Conservation (phyloP, 345 rosid genomes). For the Brassica rapa region DNA sequence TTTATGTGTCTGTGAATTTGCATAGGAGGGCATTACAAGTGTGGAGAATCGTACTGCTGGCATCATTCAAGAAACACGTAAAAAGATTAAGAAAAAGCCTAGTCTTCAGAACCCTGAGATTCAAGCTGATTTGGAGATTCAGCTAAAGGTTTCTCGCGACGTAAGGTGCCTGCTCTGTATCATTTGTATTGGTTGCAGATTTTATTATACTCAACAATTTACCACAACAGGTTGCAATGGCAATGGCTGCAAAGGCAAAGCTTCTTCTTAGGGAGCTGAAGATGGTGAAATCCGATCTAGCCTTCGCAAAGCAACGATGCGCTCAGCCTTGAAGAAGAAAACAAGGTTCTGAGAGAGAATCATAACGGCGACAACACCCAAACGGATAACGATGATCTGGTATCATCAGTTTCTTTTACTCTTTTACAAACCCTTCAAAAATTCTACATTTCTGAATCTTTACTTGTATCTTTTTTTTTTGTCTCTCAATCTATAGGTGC, state of each 20-base stretch:
- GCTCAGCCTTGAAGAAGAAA: conserved; percentile 91
- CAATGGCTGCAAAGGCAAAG: conserved; percentile 99
- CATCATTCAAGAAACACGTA: conserved; percentile 83
- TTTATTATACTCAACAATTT: not conserved
- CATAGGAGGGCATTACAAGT: conserved; percentile 75
- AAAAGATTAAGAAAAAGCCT: conserved; percentile 68
- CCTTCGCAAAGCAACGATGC: conserved; percentile 83
- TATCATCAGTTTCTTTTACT: conserved; percentile 38
- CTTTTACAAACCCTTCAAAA: not conserved
- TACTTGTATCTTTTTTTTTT: not conserved
- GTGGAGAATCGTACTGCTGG: conserved; percentile 86
- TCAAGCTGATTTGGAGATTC: conserved; percentile 79
- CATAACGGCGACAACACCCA: conserved; percentile 55
- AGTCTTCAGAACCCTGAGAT: conserved; percentile 43
- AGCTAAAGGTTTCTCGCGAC: conserved; percentile 98
- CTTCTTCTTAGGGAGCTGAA: conserved; percentile 92
- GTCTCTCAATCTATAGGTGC: conserved; percentile 40
- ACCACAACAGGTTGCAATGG: conserved; percentile 90
- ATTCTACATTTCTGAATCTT: conserved; percentile 7
- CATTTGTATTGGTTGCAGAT: conserved; percentile 4
- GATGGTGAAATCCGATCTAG: conserved; percentile 90
- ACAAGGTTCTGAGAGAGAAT: conserved; percentile 65
- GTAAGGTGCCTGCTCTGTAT: conserved; percentile 92
- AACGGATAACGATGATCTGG: conserved; percentile 83
- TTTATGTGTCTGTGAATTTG: conserved; percentile 31